Base-by-base conservation (phyloP, 495 filamentous ascomycete genomes). In the Tuber umbilicatum region DNA sequence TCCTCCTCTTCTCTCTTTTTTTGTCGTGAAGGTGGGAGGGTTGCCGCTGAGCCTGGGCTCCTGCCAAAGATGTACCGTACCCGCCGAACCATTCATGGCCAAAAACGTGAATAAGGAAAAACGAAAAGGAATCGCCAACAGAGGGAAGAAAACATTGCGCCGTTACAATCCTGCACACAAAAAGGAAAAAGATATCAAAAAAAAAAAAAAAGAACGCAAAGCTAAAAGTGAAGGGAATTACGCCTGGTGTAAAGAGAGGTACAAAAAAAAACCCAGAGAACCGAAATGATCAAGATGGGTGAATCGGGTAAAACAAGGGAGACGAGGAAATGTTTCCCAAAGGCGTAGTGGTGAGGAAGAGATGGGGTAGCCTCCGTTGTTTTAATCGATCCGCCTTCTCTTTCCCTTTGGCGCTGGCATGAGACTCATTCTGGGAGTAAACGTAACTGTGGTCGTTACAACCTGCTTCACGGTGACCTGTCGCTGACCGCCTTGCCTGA, bases 371-470 rank as follows among this genome's bases (percentile, higher is more conserved):
- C 4, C 50, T 64, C 5, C 19, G 27, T 16, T 31, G 27, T 6
- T 38, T 72, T 86, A 85, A 79, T 91, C 89, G 45, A 91, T 84
- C 84, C 91, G 90, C 83, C 91, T 88, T 83, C 90, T 85, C 86
- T 92, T 93, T 73, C 91, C 91, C 80, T 92, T 91, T 50, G 91
- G 91, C 70, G 91, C 90, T 23, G 90, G 90, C 79, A 84, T 82
- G 38, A 84, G 81, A 19, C 85, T 87, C 89, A 91, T 90, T 73
- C 86, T 79, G 69, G 90, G 89, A 39, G 89, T 91, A 82, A 92
- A 92, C 10, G 91, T 93, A 70, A 93, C 91, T 23, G 91, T 93
- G 72, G 91, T 86, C 43, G 91, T 93, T 64, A 93, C 89, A 5
- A 92, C 90, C 81, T 93, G 80, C 73, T 82, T 82, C 40, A 82